Evolutionary conservation across 2,329 filamentous ascomycete species (phyloP), one percentile per base, ranked within the genome.

Genomic region (Arthrobotrys pseudoclavata): DNA sequence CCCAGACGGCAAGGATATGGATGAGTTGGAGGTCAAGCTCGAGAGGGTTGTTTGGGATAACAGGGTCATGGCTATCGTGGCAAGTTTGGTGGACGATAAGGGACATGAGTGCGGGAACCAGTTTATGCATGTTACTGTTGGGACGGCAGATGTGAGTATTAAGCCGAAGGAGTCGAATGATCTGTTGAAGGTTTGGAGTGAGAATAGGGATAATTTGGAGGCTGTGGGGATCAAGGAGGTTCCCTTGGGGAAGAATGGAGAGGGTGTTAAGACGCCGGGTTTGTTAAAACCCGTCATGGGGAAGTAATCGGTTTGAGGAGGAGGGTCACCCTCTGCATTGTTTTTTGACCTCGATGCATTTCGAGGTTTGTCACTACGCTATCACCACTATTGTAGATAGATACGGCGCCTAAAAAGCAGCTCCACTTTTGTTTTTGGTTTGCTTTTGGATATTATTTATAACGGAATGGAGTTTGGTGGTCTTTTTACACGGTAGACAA

Each of bases 121-220:
- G 13, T 87, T 96, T 34, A 90, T 94, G 10, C 96, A 99, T 83
- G 89, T 99, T 76, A 99, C 96, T 0, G 87, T 98, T 6, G 96
- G 96, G 20, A 99, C 96, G 0, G 89, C 90, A 9, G 88, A 90
- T 80, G 84, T 86, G 55, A 84, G 86, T 6, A 89, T 98, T 81
- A 98, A 97, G 85, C 95, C 96, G 0, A 94, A 92, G 84, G 95
- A 99, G 86, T 97, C 94, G 85, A 99, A 99, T 82, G 90, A 93
- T 75, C 81, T 99, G 82, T 84, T 99, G 72, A 87, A 87, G 79
- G 86, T 86, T 76, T 98, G 95, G 95, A 34, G 52, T 26, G 74
- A 52, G 15, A 20, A 53, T 52, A 37, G 34, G 52, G 67, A 62
- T 4, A 26, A 71, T 53, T 31, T 68, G 26, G 74, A 50, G 45